Conservation (phyloP, 2,329 filamentous ascomycete genomes). For the Coniochaeta sp. region DNA sequence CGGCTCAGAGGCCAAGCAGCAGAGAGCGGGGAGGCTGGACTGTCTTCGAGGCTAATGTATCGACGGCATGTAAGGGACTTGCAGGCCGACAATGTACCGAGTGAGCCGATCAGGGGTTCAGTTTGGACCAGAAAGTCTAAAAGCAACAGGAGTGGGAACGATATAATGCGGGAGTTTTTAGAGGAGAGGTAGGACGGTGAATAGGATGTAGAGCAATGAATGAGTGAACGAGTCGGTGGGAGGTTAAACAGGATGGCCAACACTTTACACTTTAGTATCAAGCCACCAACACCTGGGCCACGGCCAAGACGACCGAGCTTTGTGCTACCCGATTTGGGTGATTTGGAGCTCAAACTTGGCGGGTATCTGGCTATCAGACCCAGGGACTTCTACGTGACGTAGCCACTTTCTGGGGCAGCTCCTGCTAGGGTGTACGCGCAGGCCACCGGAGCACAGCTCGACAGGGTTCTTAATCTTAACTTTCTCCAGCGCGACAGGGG, state of each 20-base stretch:
- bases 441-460: neutral
- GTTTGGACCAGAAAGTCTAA: too few species aligned
- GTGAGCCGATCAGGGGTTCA: neutral
- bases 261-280: neutral
- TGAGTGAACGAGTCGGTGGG: too few species aligned
- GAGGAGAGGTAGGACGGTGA: too few species aligned
- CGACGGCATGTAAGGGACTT: neutral
- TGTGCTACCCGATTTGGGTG: conserved; percentile 1
- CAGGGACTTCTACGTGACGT: too few species aligned
- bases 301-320: neutral
- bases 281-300: conserved; percentile 3
- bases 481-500: neutral
- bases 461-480: neutral
- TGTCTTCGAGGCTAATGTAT: neutral
- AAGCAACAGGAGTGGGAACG: neutral
- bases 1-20: neutral
- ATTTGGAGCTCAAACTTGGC: conserved; percentile 1
- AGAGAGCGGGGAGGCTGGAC: neutral
- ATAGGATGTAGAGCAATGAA: too few species aligned
- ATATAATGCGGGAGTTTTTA: too few species aligned
- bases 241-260: neutral
- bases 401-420: too few species aligned
- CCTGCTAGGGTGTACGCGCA: neutral
- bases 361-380: too few species aligned
- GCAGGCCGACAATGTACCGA: neutral